Base-by-base conservation (phyloP, 768 basidiomycete genomes). In the Tulasnella sp. region DNA sequence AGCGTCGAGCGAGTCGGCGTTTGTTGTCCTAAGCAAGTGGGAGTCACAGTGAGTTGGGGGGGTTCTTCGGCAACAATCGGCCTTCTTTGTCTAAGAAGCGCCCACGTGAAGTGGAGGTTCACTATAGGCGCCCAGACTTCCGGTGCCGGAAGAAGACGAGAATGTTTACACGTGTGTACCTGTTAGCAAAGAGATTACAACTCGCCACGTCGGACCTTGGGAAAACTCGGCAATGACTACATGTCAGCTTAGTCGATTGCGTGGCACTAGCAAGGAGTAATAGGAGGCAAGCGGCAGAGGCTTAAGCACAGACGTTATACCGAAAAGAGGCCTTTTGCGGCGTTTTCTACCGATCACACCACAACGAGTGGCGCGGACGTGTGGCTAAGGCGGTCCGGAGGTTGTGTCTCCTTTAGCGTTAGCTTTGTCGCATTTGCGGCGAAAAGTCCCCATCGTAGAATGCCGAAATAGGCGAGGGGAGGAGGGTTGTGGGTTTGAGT, bases 131-230 rank as follows among this genome's bases (percentile, higher is more conserved):
- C 64, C 64, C 64, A 69, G 37, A 37, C 2, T 69, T 18, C 64
- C 64, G 64, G 64, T 69, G 34, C 64, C 64, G 64, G 64, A 69
- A 69, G 64, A 69, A 69, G 64, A 69, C 64, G 64, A 69, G 64
- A 69, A 69, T 69, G 64, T 69, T 69, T 69, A 69, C 64, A 28
- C 28, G 31, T 69, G 64, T 69, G 64, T 69, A 37, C 58, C 34
- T 37, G 16, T 37, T 37, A 16, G 46, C 28, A 14, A 12, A 54
- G 6, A 8, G 54, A 22, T 24, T 2, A 37, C 37, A 37, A 37
- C 34, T 69, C 64, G 64, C 64, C 64, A 69, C 64, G 64, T 69
- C 64, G 64, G 34, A 24, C 64, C 28, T 37, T 22, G 54, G 54
- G n/a, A n/a, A 54, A 54, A 54, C 28, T 69, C 64, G 64, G 31